Evolutionary conservation across 768 basidiomycete species (phyloP), one percentile per base, ranked within the genome.

Genomic region (Trichaptum fuscoviolaceum): DNA sequence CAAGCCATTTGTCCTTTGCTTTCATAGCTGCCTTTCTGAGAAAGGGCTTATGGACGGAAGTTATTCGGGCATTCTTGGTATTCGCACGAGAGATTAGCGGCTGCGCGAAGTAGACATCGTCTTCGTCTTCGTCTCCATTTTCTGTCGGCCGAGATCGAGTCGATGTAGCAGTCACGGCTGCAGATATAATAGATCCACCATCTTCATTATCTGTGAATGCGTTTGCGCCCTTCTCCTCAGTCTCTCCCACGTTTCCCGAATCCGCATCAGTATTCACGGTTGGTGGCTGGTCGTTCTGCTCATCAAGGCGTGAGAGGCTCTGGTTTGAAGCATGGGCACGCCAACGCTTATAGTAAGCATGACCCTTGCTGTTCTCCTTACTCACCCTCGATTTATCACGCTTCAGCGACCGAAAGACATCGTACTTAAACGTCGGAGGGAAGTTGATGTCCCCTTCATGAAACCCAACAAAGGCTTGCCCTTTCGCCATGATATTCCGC

Each of bases 371-470:
- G 15, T 52, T 52, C 20, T 52, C 42, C 42, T 52, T 52, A 20
- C 42, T 52, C 42, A 52, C 3, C 20, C 42, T 52, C 42, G 59
- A 61, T 71, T 71, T 83, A 63, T 80, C 71, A 67, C 80, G 82
- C 75, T 86, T 89, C 23, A 83, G 73, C 1, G 84, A 83, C 26
- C 84, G 83, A 64, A 86, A 75, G 7, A 96, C 90, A 70, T 96
- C 90, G 72, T 94, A 95, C 72, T 97, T 97, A 84, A 96, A 98
- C 0, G 96, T 97, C 0, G 95, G 95, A 5, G 93, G 87, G 69
- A 98, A 98, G 71, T 88, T 74, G 67, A 97, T 97, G 0, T 81
- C 77, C 0, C 83, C 93, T 75, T 98, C 96, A 8, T 78, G 71
- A 72, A 97, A 97, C 8, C 93, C 94, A 18, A 79, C 79, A 70